Conservation (phyloP, 495 filamentous ascomycete genomes). For the Penicillium daleae region DNA sequence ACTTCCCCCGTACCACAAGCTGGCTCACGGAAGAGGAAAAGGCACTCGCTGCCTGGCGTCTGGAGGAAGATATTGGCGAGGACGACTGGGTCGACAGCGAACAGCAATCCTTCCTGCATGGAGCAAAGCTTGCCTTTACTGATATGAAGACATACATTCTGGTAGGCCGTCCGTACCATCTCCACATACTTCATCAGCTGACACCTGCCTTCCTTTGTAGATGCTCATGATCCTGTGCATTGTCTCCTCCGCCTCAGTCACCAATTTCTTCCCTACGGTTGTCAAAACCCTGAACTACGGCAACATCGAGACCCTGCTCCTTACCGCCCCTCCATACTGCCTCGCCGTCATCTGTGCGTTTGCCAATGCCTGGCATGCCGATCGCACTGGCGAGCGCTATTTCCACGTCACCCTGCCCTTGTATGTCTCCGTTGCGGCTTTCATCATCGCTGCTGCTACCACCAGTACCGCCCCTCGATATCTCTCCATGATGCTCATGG, state of each 20-base stretch:
- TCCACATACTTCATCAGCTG: neutral
- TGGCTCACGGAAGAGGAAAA: conserved; percentile 75
- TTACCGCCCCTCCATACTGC: conserved; percentile 78
- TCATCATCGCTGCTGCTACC: conserved; percentile 75
- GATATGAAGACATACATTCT: conserved; percentile 73
- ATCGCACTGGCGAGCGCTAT: conserved; percentile 78
- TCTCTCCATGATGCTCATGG: conserved; percentile 85
- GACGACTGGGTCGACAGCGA: conserved; percentile 71
- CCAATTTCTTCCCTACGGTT: conserved; percentile 91
- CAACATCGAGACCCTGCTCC: conserved; percentile 70
- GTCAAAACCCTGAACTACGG: conserved; percentile 72
- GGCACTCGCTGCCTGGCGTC: conserved; percentile 67
- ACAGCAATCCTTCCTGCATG: conserved; percentile 67
- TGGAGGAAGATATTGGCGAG: conserved; percentile 78
- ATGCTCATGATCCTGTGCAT: conserved; percentile 72
- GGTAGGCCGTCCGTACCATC: conserved; percentile 14
- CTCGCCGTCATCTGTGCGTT: conserved; percentile 72
- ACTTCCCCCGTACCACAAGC: conserved; percentile 76
- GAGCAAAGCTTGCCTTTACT: conserved; percentile 68
- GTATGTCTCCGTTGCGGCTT: conserved; percentile 68
- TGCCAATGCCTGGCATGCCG: conserved; percentile 76
- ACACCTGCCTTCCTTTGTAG: conserved; percentile 34
- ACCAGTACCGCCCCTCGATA: conserved; percentile 68
- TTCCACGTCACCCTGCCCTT: conserved; percentile 74
- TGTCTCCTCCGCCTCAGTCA: conserved; percentile 71